phyloP scores from a whole-genome alignment of 2,329 filamentous ascomycete species.

The Xylaria sp. region DNA sequence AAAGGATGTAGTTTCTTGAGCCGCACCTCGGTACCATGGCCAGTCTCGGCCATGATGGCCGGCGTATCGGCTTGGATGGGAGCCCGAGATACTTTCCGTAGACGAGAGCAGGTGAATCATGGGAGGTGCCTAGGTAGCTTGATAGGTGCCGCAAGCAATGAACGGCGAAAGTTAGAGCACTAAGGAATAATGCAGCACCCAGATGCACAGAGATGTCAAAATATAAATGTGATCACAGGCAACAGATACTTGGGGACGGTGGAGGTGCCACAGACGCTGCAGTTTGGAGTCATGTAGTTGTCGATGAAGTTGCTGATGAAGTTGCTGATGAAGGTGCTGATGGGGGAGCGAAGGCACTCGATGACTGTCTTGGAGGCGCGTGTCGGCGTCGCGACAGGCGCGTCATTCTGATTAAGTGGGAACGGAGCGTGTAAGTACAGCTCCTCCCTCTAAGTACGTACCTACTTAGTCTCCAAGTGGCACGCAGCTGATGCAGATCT shows the following conservation, averaged over 20 bases:
- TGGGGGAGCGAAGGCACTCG: background rate
- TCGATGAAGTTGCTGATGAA: background rate
- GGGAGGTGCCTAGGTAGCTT: background rate
- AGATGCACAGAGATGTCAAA: background rate
- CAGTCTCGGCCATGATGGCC: conserved; percentile 52
- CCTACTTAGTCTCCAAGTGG: background rate
- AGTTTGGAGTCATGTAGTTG: background rate
- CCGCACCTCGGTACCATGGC: conserved; percentile 39
- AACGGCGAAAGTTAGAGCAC: background rate
- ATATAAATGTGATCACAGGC: background rate
- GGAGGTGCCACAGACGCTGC: too few species aligned
- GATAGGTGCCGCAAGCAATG: background rate
- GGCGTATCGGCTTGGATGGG: background rate
- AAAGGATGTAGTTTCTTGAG: conserved; percentile 61
- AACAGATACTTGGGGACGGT: too few species aligned
- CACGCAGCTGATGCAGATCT: background rate
- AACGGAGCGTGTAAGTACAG: background rate
- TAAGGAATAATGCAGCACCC: background rate
- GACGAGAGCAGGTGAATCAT: conserved; percentile 3
- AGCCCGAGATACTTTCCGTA: conserved; percentile 1
- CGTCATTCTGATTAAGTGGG: background rate
- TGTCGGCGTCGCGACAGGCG: conserved; percentile 21
- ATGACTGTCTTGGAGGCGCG: background rate
- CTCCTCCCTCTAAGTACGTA: background rate
- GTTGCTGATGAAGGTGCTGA: background rate